Base-by-base conservation (phyloP, 371 early-diverging fungal species). In the Mortierella sp. region DNA sequence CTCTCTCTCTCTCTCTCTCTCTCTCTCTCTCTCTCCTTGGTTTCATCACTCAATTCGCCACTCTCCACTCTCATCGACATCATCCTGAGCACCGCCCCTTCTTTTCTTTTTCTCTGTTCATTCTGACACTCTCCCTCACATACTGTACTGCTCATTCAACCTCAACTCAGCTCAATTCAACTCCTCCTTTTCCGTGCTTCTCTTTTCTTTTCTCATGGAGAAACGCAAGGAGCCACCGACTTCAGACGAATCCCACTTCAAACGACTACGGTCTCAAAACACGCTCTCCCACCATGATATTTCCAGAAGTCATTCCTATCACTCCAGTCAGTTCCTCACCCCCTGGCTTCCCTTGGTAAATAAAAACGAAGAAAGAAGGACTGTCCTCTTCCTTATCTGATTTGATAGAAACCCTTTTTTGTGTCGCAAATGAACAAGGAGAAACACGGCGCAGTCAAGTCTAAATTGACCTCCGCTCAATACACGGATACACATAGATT, bases 281-380 rank as follows among this genome's bases (percentile, higher is more conserved):
- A 63, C 63, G 3, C 63, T 34, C 63, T 16, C 34, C 19, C 63
- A 34, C 6, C 3, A 63, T 63, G 63, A 19, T 9, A 19, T 31
- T 6, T 63, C 63, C 63, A 63, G 34, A 16, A 34, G 2, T 14
- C 63, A 63, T 19, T 63, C 63, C 21, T 63, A 19, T 34, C 63
- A 63, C 63, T 8, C 63, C 0, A 34, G 34, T 3, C 63, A 63
- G 5, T 8, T 63, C 34, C 8, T 34, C 28, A 31, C 34, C 38
- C 38, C 63, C 2, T 63, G 63, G 63, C 19, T 63, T 16, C 63
- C 63, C 34, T 63, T 63, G 63, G 63, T 63, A 63, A 63, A 26
- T 28, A 4, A 26, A 58, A n/a, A 26, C 57, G n/a, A n/a, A n/a
- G n/a, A 48, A 45, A 48, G 13, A 48, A 48, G 55, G 7, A 24